These are phyloP conservation scores for Tuber microsphaerosporum DNA, from an alignment of 495 filamentous ascomycete species.

Conservation along the genomic window DNA sequence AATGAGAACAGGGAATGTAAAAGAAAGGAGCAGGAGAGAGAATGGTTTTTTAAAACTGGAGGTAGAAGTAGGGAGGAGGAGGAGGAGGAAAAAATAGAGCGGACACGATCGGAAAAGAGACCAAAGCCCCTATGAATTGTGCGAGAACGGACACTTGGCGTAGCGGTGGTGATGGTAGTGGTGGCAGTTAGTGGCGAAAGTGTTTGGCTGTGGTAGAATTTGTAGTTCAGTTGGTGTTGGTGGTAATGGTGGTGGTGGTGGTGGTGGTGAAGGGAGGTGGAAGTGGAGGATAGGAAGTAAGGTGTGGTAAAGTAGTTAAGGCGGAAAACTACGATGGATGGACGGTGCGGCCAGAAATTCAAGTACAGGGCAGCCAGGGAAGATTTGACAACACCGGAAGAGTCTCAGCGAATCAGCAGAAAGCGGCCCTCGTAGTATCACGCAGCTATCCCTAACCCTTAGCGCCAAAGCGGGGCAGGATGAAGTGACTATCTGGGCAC, in stretches of 20 bases:
- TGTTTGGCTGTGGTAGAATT: slow-evolving; percentile 16
- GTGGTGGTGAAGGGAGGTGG: slow-evolving; percentile 15
- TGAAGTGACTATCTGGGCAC: background rate
- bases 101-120: slow-evolving; percentile 16
- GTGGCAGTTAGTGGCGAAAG: slow-evolving; percentile 17
- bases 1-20: slow-evolving; percentile 20
- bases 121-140: slow-evolving; percentile 16
- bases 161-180: slow-evolving; percentile 13
- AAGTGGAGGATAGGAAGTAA: slow-evolving; percentile 19
- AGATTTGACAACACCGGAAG: background rate
- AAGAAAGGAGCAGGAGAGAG: slow-evolving; percentile 19
- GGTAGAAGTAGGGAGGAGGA: slow-evolving; percentile 12
- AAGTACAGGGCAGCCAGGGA: background rate
- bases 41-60: slow-evolving; percentile 15
- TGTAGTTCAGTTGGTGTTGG: slow-evolving; percentile 9
- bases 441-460: slow-evolving; percentile 29
- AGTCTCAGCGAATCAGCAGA: slow-evolving; percentile 10
- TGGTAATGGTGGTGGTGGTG: slow-evolving; percentile 21
- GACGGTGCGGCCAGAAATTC: slow-evolving; percentile 17
- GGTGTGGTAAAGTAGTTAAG: slow-evolving; percentile 19
- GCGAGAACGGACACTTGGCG: slow-evolving; percentile 15
- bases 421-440: slow-evolving; percentile 14
- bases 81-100: slow-evolving; percentile 11
- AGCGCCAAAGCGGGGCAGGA: slow-evolving; percentile 11
- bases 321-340: slow-evolving; percentile 32